Evolutionary conservation across 768 basidiomycete genomes (phyloP).

Genomic region (Boletus pseudo-olivaceus): DNA sequence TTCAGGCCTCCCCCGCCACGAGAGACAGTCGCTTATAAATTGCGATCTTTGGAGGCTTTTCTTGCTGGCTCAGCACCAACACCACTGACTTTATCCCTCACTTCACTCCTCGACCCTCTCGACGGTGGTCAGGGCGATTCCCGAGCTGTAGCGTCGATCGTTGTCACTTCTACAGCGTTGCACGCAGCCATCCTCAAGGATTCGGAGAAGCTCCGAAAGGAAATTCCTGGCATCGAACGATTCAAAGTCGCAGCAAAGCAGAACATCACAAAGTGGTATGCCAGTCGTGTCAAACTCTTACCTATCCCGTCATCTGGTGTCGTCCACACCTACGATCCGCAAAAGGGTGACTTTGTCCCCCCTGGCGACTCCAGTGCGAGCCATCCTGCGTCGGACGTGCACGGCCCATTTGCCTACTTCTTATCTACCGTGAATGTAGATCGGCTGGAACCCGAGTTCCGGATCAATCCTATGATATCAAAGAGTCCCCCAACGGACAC

Average conservation of each 20-base stretch:
- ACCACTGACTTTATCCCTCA: constrained; percentile 54
- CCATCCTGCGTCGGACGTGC: constrained; percentile 42
- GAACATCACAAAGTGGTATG: constrained; percentile 73
- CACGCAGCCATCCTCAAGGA: constrained; percentile 84
- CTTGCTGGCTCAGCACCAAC: constrained; percentile 35
- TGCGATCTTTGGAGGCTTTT: constrained; percentile 56
- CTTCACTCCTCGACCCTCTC: constrained; percentile 39
- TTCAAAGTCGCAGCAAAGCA: constrained; percentile 82
- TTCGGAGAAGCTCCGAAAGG: constrained; percentile 69
- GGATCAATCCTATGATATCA: constrained; percentile 64
- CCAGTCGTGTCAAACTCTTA: constrained; percentile 53
- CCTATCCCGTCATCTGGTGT: constrained; percentile 38
- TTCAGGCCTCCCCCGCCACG: constrained; percentile 48
- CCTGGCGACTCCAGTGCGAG: constrained; percentile 34
- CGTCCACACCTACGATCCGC: constrained; percentile 63
- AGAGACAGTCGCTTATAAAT: constrained; percentile 38
- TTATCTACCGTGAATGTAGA: constrained; percentile 79
- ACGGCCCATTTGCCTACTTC: constrained; percentile 87
- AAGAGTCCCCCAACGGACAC: constrained; percentile 40
- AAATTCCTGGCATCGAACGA: constrained; percentile 74
- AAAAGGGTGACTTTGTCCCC: constrained; percentile 44
- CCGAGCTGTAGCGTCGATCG: constrained; percentile 50
- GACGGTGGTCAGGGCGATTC: constrained; percentile 9
- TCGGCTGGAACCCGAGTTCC: constrained; percentile 79
- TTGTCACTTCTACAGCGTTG: constrained; percentile 82